phyloP scores from a whole-genome alignment of 1,284 basidiomycete genomes.

The Xerocomus cyaneibrunnescens region DNA sequence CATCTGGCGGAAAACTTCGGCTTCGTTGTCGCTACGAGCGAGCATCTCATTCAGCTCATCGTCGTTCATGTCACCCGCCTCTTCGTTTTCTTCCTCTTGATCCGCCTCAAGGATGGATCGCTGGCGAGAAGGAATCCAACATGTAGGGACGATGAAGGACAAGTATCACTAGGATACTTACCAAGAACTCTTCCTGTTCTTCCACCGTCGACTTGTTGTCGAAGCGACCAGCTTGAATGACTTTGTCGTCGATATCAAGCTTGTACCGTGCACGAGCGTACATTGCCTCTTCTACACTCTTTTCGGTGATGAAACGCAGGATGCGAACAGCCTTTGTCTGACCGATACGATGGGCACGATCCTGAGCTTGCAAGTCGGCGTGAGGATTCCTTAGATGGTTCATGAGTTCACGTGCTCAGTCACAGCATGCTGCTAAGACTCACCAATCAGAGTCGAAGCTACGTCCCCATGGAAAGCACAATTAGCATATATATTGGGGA shows the following conservation, averaged over 20 bases:
- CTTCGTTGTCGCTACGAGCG: constrained; percentile 83
- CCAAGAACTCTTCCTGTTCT: constrained; percentile 94
- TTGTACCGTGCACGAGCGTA: constrained; percentile 94
- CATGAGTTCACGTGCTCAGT: background rate
- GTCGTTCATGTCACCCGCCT: constrained; percentile 94
- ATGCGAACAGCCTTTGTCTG: constrained; percentile 99
- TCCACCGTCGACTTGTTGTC: constrained; percentile 98
- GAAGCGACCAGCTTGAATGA: constrained; percentile 98
- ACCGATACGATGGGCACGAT: constrained; percentile 99
- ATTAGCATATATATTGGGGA: constrained; percentile 11
- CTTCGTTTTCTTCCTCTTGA: constrained; percentile 90
- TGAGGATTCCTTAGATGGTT: constrained; percentile 77
- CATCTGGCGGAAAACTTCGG: constrained; percentile 78
- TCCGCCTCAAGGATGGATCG: constrained; percentile 86
- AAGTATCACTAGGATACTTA: constrained; percentile 40
- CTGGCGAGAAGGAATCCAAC: constrained; percentile 40
- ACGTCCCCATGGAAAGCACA: background rate
- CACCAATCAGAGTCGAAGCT: constrained; percentile 90
- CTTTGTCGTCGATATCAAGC: constrained; percentile 99
- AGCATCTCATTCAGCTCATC: constrained; percentile 97
- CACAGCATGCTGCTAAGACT: constrained; percentile 14
- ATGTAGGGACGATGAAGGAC: background rate
- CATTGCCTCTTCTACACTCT: constrained; percentile 98
- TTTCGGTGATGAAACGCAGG: constrained; percentile 95
- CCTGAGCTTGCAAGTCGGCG: constrained; percentile 98